phyloP scores from a whole-genome alignment of 257 asterid genomes.

The Buddleja alternifolia region DNA sequence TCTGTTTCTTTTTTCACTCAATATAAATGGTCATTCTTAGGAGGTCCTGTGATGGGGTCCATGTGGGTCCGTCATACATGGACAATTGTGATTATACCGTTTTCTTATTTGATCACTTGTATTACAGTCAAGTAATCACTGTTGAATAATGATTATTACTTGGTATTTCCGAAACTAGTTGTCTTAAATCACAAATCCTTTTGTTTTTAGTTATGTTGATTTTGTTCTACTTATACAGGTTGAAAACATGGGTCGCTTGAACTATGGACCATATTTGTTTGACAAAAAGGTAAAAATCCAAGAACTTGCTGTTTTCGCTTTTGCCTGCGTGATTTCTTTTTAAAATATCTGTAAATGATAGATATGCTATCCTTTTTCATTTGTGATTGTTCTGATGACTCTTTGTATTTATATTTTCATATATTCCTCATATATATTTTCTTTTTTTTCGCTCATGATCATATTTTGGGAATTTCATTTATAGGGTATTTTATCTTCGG shows the following conservation, averaged over 20 bases:
- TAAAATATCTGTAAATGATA: neutral
- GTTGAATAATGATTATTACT: too few species aligned
- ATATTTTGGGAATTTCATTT: constrained; percentile 34
- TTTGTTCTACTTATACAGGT: constrained; percentile 54
- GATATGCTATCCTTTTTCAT: neutral
- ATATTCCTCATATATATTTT: too few species aligned
- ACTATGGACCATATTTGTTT: constrained; percentile 72
- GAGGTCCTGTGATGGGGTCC: too few species aligned
- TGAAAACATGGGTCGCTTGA: constrained; percentile 97
- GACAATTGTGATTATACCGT: too few species aligned
- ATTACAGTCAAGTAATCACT: too few species aligned
- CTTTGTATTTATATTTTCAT: neutral
- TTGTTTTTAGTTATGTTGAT: constrained; percentile 19
- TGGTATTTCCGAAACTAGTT: too few species aligned
- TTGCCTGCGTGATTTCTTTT: constrained; percentile 3
- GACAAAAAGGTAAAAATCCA: constrained; percentile 76
- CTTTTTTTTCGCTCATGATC: neutral
- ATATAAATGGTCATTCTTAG: too few species aligned
- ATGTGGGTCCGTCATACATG: too few species aligned
- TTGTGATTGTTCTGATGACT: neutral
- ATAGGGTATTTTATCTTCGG: constrained; percentile 87
- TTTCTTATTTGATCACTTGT: too few species aligned
- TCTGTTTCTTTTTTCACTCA: too few species aligned
- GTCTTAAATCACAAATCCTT: too few species aligned
- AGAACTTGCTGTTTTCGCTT: constrained; percentile 3